These are phyloP conservation scores for Incumbomyces lentus DNA, from an alignment of 2,329 filamentous ascomycete genomes.

Conservation along the genomic window DNA sequence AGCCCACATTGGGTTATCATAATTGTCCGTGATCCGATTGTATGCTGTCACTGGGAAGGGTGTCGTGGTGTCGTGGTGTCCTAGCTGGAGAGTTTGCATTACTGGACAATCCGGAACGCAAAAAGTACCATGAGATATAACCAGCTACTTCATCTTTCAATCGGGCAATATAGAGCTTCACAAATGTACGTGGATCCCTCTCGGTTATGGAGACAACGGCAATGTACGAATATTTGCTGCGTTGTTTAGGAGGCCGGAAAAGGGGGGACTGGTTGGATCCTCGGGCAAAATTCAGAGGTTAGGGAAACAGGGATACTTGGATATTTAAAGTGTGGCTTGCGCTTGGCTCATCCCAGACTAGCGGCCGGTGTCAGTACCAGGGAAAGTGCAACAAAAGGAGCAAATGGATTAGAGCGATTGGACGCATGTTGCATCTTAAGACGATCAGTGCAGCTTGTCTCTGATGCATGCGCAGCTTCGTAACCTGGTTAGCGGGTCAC, in stretches of 20 bases:
- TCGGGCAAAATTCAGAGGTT: neutral
- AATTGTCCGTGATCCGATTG: no score
- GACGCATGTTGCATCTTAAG: neutral
- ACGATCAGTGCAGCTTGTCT: constrained; percentile 4
- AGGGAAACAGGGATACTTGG: neutral
- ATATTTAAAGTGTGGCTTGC: constrained; percentile 2
- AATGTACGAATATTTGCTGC: no score
- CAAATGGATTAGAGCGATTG: neutral
- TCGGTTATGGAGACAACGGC: no score
- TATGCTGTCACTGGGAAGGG: no score
- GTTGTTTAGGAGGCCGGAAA: constrained; percentile 11
- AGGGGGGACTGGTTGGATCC: constrained; percentile 9
- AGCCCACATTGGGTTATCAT: neutral
- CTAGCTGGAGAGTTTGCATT: no score
- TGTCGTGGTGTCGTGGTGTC: no score
- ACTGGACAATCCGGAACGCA: no score
- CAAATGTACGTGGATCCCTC: no score
- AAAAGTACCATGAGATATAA: no score
- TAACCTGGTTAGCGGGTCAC: neutral
- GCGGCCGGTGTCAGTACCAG: constrained; percentile 2
- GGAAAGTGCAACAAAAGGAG: neutral
- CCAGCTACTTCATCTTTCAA: no score
- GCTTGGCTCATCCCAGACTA: neutral
- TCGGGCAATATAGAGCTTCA: no score
- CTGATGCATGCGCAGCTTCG: constrained; percentile 1